phyloP scores from a whole-genome alignment of 2,329 filamentous ascomycete species.

The Shiraia sp. region DNA sequence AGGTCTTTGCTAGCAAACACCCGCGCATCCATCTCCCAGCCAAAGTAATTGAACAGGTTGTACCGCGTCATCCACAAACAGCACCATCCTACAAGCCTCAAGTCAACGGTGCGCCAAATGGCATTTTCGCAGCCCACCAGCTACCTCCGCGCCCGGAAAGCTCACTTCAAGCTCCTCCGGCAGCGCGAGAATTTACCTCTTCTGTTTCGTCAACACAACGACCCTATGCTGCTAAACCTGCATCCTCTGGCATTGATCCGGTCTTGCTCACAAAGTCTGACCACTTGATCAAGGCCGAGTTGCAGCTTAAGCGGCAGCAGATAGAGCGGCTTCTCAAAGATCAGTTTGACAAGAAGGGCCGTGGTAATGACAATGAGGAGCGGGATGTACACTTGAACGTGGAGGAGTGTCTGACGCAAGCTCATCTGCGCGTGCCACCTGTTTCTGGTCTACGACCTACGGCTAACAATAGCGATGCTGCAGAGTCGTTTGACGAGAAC shows the following conservation, averaged over 20 bases:
- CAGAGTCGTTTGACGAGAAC: constrained; percentile 88
- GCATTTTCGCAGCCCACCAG: constrained; percentile 22
- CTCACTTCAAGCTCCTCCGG: constrained; percentile 26
- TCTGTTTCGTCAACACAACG: constrained; percentile 29
- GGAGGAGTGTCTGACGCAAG: constrained; percentile 54
- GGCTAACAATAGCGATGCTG: constrained; percentile 66
- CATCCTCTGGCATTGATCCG: constrained; percentile 74
- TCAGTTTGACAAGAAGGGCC: constrained; percentile 67
- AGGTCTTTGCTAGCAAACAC: constrained; percentile 77
- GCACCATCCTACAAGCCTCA: constrained; percentile 32
- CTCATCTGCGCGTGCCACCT: constrained; percentile 73
- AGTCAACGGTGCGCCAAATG: constrained; percentile 38
- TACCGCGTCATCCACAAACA: constrained; percentile 37
- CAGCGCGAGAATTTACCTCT: constrained; percentile 27
- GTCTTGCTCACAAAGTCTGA: constrained; percentile 86
- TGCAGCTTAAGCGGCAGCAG: constrained; percentile 76
- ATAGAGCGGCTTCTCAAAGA: constrained; percentile 78
- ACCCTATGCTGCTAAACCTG: constrained; percentile 47
- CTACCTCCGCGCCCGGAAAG: constrained; percentile 37
- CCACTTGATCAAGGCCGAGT: constrained; percentile 78
- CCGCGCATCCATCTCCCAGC: constrained; percentile 62
- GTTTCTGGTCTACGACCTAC: constrained; percentile 60
- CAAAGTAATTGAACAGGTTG: constrained; percentile 53
- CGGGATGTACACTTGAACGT: constrained; percentile 47
- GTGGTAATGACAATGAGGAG: constrained; percentile 57